Conservation (phyloP, 2,329 filamentous ascomycete genomes). For the Graphiopsis chlorocephala region DNA sequence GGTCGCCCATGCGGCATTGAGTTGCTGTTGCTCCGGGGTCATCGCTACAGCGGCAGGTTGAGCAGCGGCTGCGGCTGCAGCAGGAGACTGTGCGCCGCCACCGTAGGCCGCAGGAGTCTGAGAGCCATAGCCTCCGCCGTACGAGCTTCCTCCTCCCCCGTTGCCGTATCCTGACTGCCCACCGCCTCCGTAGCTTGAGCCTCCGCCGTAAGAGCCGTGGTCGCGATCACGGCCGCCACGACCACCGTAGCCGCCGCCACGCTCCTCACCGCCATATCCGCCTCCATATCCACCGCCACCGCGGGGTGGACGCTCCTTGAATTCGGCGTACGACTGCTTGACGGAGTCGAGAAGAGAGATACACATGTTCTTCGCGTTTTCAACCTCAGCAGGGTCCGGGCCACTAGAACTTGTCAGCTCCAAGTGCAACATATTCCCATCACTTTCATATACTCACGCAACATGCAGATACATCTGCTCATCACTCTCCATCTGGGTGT, state of each 20-base stretch:
- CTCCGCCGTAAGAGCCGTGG: slow-evolving; percentile 37
- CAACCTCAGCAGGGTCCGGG: slow-evolving; percentile 81
- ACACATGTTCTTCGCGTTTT: slow-evolving; percentile 83
- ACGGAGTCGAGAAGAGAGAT: slow-evolving; percentile 85
- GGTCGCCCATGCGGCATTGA: slow-evolving; percentile 64
- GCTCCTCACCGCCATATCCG: slow-evolving; percentile 24
- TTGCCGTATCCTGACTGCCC: slow-evolving; percentile 37
- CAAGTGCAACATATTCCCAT: not conserved
- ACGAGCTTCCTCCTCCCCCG: slow-evolving; percentile 36
- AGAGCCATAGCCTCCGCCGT: slow-evolving; percentile 36
- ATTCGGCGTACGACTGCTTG: slow-evolving; percentile 80
- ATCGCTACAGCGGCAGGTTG: slow-evolving; percentile 18
- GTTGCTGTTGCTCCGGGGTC: slow-evolving; percentile 23
- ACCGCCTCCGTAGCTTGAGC: slow-evolving; percentile 37
- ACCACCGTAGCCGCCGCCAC: slow-evolving; percentile 38
- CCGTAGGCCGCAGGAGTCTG: slow-evolving; percentile 19
- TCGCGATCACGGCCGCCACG: slow-evolving; percentile 37
- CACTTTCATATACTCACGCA: slow-evolving; percentile 59
- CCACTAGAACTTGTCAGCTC: slow-evolving; percentile 55
- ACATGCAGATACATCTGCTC: slow-evolving; percentile 97
- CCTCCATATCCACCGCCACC: slow-evolving; percentile 35
- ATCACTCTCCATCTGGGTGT: slow-evolving; percentile 86
- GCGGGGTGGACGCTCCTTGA: slow-evolving; percentile 62
- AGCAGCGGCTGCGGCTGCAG: slow-evolving; percentile 22
- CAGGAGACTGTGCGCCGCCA: slow-evolving; percentile 34